Evolutionary conservation across 805 yeast species (phyloP), one percentile per base, ranked within the genome.

Genomic region (Starmera amethionina): DNA sequence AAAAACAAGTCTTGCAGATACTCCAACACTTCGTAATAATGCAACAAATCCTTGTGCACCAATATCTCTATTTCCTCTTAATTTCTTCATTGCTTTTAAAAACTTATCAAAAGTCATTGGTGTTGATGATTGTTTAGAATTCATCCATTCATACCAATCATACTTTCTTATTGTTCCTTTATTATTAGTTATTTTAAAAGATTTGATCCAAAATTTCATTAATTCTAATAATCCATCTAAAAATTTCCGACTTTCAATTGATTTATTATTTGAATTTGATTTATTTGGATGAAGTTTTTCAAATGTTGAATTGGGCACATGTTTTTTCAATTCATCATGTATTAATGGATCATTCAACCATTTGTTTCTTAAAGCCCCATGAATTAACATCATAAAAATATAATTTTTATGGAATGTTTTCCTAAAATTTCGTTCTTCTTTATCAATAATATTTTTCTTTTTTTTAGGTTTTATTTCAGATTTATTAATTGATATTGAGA

Each of bases 31-130:
- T 46, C 97, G 62, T 35, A 87, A 56, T 1, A 90, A 51, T 0
- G 84, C 76, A 13, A 87, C 86, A 62, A 86, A 89, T 0, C 96
- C 97, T 52, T 86, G 96, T 0, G 93, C 88, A 0, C 82, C 82
- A 7, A 85, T 42, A 54, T 90, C 97, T 30, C 83, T 59, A 3
- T 86, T 75, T 0, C 97, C 98, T 14, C 68, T 57, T 22, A 73
- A 73, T 13, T 63, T 54, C 3, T 55, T 40, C 1, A 84, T 55
- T 14, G 64, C 52, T 16, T 59, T 58, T 7, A 56, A 51, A 50
- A 83, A 85, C 35, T 63, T 62, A 2, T 53, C 51, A 29, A 67
- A 59, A 50, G 55, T 22, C 44, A 50, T 39, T 43, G 49, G 27
- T 43, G 43, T 44, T 5, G 25, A 5, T 22, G 7, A 22, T 39